Evolutionary conservation across 108 stramenopile species (phyloP).

Genomic region (Cyclotella cryptica): DNA sequence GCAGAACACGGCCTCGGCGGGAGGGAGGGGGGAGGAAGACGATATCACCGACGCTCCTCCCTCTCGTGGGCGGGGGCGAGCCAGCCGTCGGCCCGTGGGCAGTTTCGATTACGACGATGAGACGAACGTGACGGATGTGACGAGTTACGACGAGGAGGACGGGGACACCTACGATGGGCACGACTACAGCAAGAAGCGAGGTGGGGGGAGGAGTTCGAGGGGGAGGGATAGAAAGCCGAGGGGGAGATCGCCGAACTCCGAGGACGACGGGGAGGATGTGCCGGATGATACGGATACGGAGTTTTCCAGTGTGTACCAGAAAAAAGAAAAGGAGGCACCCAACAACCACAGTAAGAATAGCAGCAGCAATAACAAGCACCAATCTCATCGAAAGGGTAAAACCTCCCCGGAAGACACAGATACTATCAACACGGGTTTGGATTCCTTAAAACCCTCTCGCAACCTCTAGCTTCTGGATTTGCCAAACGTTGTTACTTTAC

Average conservation of each 20-base stretch:
- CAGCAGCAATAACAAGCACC: conserved; percentile 3
- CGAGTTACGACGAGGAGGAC: conserved; percentile 41
- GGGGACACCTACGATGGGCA: conserved; percentile 40
- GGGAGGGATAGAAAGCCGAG: conserved; percentile 35
- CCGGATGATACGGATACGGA: conserved; percentile 35
- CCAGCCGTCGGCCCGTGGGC: conserved; percentile 26
- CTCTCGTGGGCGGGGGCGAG: not conserved
- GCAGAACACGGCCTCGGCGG: not conserved
- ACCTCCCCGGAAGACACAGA: conserved; percentile 17
- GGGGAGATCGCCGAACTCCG: conserved; percentile 19
- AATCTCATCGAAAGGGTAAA: not conserved
- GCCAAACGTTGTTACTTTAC: conserved; percentile 91
- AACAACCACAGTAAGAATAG: conserved; percentile 10
- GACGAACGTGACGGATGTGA: conserved; percentile 41
- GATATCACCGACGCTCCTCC: conserved; percentile 23
- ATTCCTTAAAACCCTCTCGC: conserved; percentile 34
- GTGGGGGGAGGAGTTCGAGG: conserved; percentile 9
- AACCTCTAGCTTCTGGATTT: conserved; percentile 81
- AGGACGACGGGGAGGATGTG: conserved; percentile 36
- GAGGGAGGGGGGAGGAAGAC: conserved; percentile 25
- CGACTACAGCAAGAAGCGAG: conserved; percentile 9
- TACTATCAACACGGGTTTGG: conserved; percentile 6
- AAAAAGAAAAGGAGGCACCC: conserved; percentile 1
- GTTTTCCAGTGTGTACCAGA: conserved; percentile 21
- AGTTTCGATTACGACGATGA: conserved; percentile 54